Conservation (phyloP, 345 rosid species). For the Garcia nutans region DNA sequence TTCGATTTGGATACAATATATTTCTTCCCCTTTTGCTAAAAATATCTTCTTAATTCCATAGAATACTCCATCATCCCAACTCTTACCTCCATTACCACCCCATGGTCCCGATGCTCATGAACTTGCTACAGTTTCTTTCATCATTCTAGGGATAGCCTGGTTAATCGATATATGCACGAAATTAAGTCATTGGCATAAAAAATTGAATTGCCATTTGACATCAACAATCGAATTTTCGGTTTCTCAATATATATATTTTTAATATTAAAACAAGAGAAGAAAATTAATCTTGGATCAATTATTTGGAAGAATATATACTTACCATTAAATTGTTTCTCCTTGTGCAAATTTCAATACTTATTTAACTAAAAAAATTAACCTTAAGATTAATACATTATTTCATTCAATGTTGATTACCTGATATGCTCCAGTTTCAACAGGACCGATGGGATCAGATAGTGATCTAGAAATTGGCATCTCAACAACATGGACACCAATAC, state of each 20-base stretch:
- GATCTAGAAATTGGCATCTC: background rate
- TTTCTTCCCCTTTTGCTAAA: constrained; percentile 24
- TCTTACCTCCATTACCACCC: constrained; percentile 30
- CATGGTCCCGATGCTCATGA: constrained; percentile 20
- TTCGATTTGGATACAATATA: constrained; percentile 22
- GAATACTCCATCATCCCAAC: constrained; percentile 29
- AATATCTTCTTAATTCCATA: constrained; percentile 19
- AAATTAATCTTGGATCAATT: no score
- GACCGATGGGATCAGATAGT: background rate
- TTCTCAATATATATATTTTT: no score
- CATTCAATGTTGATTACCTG: background rate
- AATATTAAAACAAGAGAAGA: no score
- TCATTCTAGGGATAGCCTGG: constrained; percentile 9
- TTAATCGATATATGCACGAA: no score
- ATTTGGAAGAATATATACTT: no score
- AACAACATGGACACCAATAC: constrained; percentile 32
- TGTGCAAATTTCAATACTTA: no score
- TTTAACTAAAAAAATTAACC: no score
- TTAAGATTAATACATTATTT: no score
- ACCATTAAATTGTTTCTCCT: no score
- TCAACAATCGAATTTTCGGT: no score
- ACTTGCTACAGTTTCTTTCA: constrained; percentile 6
- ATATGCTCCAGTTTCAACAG: background rate
- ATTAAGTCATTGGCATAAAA: no score
- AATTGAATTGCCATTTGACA: no score